Conservation (phyloP, 2,329 filamentous ascomycete species). For the Drechslerella dactyloides region DNA sequence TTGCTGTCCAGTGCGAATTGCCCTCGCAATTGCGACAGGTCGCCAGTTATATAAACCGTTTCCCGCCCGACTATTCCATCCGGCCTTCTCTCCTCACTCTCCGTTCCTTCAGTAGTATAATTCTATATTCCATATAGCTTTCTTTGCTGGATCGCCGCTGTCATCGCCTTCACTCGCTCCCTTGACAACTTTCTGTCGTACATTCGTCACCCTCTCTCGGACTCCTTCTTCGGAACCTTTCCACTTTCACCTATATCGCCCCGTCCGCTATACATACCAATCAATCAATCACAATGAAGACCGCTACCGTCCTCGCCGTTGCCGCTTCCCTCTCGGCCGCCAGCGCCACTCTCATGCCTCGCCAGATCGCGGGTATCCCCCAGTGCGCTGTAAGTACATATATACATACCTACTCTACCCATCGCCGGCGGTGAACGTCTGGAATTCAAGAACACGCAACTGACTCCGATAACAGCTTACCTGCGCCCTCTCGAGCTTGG, state of each 20-base stretch:
- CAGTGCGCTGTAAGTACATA: conserved; percentile 64
- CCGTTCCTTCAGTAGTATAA: not conserved
- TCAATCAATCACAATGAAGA: conserved; percentile 60
- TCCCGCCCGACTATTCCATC: conserved; percentile 10
- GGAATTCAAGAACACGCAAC: conserved; percentile 2
- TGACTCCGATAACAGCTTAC: conserved; percentile 43
- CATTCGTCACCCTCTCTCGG: conserved; percentile 43
- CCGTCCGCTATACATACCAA: conserved; percentile 28
- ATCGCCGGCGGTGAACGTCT: too few relatives aligned
- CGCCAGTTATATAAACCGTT: conserved; percentile 38
- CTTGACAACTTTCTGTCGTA: conserved; percentile 1
- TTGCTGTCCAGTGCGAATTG: conserved; percentile 5
- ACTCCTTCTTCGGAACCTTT: conserved; percentile 42
- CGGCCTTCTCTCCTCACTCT: not conserved
- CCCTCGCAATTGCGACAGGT: conserved; percentile 2
- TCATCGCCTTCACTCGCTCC: not conserved
- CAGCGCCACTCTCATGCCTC: conserved; percentile 56
- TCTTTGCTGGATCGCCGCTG: conserved; percentile 28
- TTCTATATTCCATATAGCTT: conserved; percentile 20
- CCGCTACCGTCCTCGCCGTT: conserved; percentile 62
- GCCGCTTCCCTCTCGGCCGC: conserved; percentile 64
- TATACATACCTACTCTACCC: not conserved
- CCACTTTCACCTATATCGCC: conserved; percentile 51
- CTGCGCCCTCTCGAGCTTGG: conserved; percentile 60
- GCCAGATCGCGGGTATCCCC: conserved; percentile 60